Conservation (phyloP, 1,284 basidiomycete genomes). For the Phlebopus sp. region DNA sequence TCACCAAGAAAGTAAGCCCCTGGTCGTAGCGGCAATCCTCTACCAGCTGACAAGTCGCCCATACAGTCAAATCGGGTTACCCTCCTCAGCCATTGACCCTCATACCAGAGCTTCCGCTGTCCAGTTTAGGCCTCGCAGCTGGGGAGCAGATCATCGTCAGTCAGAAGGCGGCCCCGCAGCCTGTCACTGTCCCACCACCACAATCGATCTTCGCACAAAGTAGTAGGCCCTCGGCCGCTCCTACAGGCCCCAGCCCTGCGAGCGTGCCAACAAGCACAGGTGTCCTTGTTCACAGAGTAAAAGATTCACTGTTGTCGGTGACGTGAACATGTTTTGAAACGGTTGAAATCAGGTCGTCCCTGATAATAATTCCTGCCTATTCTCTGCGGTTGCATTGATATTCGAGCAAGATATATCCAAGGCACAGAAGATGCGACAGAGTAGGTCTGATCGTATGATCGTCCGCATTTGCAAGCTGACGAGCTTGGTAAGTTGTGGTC, state of each 20-base stretch:
- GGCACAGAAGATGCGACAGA: constrained; percentile 61
- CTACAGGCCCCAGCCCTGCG: constrained; percentile 45
- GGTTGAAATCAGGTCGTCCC: constrained; percentile 68
- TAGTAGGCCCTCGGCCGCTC: constrained; percentile 9
- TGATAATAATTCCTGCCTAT: constrained; percentile 92
- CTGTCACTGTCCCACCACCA: constrained; percentile 8
- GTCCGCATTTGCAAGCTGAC: not conserved
- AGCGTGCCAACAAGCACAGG: constrained; percentile 54
- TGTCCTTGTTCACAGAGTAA: constrained; percentile 68
- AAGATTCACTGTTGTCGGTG: constrained; percentile 1
- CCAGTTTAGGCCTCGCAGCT: constrained; percentile 69
- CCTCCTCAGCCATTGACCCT: constrained; percentile 73
- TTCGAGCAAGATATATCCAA: constrained; percentile 79
- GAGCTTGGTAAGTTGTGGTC: constrained; percentile 63
- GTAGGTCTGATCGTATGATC: constrained; percentile 37
- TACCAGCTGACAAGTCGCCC: not conserved
- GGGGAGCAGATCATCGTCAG: constrained; percentile 86
- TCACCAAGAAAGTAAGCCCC: constrained; percentile 69
- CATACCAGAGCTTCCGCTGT: constrained; percentile 67
- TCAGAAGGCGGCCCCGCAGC: constrained; percentile 34
- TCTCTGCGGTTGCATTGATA: constrained; percentile 80
- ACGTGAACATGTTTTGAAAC: constrained; percentile 7
- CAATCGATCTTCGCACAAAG: constrained; percentile 10
- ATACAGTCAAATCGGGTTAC: constrained; percentile 80
- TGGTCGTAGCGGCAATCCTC: constrained; percentile 3